Conservation (phyloP, 176 grass and related monocot genomes). For the Musa troglodytarum region DNA sequence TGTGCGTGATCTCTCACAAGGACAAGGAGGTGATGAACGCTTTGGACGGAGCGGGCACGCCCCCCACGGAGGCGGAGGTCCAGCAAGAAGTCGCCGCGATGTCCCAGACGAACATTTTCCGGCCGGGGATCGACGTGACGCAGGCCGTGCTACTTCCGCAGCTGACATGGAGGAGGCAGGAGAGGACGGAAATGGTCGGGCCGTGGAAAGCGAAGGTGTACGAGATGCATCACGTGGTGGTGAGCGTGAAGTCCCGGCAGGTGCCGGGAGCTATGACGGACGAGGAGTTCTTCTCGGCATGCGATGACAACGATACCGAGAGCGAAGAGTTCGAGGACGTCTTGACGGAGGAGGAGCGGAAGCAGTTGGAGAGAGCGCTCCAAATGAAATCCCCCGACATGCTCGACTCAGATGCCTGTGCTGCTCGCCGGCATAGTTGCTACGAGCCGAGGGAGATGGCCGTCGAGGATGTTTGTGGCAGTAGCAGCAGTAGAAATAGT, state of each 20-base stretch:
- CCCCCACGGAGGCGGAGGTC: constrained; percentile 55
- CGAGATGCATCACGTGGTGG: constrained; percentile 92
- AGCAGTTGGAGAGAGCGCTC: background rate
- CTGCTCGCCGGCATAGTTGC: constrained; percentile 3
- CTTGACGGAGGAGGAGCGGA: constrained; percentile 5
- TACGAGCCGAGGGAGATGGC: background rate
- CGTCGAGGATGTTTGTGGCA: background rate
- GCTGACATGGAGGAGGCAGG: constrained; percentile 81
- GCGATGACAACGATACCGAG: constrained; percentile 20
- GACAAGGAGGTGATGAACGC: constrained; percentile 89
- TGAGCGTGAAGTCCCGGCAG: constrained; percentile 78
- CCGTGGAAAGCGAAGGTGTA: constrained; percentile 90
- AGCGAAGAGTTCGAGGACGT: constrained; percentile 6
- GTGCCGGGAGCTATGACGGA: constrained; percentile 88
- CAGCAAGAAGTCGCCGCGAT: constrained; percentile 77
- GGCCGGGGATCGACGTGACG: constrained; percentile 86
- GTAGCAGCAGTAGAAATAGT: background rate
- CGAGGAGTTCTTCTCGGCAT: constrained; percentile 82
- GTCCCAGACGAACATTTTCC: constrained; percentile 87
- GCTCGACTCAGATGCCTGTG: background rate
- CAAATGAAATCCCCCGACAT: background rate
- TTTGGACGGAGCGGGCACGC: constrained; percentile 48
- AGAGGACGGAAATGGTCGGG: constrained; percentile 61
- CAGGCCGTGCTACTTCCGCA: constrained; percentile 76
- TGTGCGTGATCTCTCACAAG: constrained; percentile 94